Base-by-base conservation (phyloP, 176 grass and related monocot genomes). In the Oropetium thomaeum region DNA sequence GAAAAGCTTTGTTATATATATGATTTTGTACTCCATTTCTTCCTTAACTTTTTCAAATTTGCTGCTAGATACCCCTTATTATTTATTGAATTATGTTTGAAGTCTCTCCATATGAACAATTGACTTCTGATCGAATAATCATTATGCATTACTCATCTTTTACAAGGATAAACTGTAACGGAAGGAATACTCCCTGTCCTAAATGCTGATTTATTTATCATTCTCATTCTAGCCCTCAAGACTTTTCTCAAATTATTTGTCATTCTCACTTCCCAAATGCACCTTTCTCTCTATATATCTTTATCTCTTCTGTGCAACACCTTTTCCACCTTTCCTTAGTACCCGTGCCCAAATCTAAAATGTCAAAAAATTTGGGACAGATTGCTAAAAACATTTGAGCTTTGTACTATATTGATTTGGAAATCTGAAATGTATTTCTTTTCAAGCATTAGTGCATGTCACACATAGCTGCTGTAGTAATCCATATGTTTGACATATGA, bases 381-480 rank as follows among this genome's bases (percentile, higher is more conserved):
- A 40, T n/a, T n/a, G n/a, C n/a, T n/a, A n/a, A n/a, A n/a, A n/a
- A n/a, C n/a, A n/a, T n/a, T n/a, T n/a, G n/a, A n/a, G n/a, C n/a
- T n/a, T n/a, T n/a, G n/a, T n/a, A n/a, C n/a, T n/a, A n/a, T n/a
- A n/a, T n/a, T n/a, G n/a, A n/a, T 37, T 37, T 35, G 6, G 19
- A 72, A 73, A 23, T 0, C 1, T 69, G 11, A 45, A 76, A 51
- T 58, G 14, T 52, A 43, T 83, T 70, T 70, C 44, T 77, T 62
- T 67, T 70, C 32, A 69, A 51, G 53, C 41, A 10, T 20, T 43
- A 44, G 8, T 73, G 34, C 2, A 38, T 57, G 17, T 41, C 19
- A 19, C 38, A 49, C 7, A 60, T 58, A 58, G 70, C 16, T 16
- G 48, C 14, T 63, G 7, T 69, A 62, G 22, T 48, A 59, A 29